Base-by-base conservation (phyloP, 2,329 filamentous ascomycete genomes). In the Fusarium albidum region DNA sequence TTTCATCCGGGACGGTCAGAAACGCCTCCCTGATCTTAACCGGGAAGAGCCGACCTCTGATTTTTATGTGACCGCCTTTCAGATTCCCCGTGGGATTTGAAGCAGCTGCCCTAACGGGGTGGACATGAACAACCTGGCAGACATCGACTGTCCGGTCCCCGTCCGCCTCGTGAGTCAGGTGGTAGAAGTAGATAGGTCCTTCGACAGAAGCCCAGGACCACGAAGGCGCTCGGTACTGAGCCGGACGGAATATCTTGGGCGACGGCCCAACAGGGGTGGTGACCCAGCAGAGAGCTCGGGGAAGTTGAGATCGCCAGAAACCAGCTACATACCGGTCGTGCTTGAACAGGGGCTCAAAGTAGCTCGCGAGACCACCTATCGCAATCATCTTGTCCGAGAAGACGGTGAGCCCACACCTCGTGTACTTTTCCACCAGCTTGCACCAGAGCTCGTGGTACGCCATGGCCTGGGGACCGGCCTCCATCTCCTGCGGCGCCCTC, bases 141-240 rank as follows among this genome's bases (percentile, higher is more conserved):
- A 18, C 13, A n/a, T 28, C 21, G n/a, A n/a, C n/a, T n/a, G n/a
- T n/a, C n/a, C n/a, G n/a, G n/a, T n/a, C n/a, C n/a, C n/a, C n/a
- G n/a, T n/a, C n/a, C n/a, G n/a, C n/a, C n/a, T n/a, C n/a, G n/a
- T n/a, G n/a, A n/a, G n/a, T n/a, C 9, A 18, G 18, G 3, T 14
- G 42, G 29, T 8, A 10, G 14, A 35, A 35, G 4, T n/a, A 5
- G 31, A 21, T 12, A 3, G n/a, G n/a, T n/a, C 40, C 49, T 21
- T 51, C 49, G 5, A 46, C 15, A 5, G 49, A 46, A 39, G 40
- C 40, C 49, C 41, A 51, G 7, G 49, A 51, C 49, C 49, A 51
- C 11, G 49, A 51, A 9, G 41, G 49, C 15, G 49, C 49, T 15
- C 33, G 21, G 25, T 51, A 51, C n/a, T 34, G 25, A 29, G 25